Percentiles rank a stretch among this genome's conserved stretches.
phyloP scores from a whole-genome alignment of 2,329 filamentous ascomycete species.

The Teratosphaeria zuluensis region DNA sequence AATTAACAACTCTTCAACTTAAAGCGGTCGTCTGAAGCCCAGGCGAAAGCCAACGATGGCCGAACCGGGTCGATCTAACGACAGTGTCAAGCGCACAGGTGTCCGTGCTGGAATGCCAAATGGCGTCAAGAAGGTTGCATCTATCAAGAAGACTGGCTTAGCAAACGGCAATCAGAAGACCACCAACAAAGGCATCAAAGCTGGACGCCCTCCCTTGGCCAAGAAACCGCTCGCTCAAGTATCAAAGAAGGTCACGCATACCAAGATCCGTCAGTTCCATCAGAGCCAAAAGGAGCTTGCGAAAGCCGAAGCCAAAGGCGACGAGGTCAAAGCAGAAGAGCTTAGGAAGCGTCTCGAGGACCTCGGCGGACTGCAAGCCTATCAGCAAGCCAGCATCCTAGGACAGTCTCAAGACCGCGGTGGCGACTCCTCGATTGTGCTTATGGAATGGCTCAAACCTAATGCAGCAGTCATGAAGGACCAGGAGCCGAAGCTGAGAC shows the following conservation, averaged over 20 bases:
- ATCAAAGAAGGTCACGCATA: not conserved
- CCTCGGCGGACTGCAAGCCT: constrained; percentile 50
- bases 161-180: not conserved
- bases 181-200: not conserved
- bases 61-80: not conserved
- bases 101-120: not conserved
- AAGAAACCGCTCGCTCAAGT: not conserved
- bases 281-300: constrained; percentile 48
- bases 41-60: not conserved
- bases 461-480: constrained; percentile 2
- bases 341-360: constrained; percentile 43
- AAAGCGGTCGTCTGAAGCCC: not conserved
- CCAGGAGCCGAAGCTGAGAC: constrained; percentile 36
- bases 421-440: constrained; percentile 52
- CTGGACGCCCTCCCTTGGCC: constrained; percentile 2
- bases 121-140: not conserved
- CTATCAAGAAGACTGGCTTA: not conserved
- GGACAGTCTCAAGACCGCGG: constrained; percentile 52
- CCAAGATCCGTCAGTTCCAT: constrained; percentile 33
- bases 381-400: constrained; percentile 53
- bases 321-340: constrained; percentile 28
- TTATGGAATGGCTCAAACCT: constrained; percentile 48
- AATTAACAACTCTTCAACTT: not conserved
- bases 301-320: constrained; percentile 37
- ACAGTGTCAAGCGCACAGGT: not conserved